Evolutionary conservation across 2,329 filamentous ascomycete species (phyloP), one percentile per base, ranked within the genome.

Genomic region (Colletotrichum scovillei): DNA sequence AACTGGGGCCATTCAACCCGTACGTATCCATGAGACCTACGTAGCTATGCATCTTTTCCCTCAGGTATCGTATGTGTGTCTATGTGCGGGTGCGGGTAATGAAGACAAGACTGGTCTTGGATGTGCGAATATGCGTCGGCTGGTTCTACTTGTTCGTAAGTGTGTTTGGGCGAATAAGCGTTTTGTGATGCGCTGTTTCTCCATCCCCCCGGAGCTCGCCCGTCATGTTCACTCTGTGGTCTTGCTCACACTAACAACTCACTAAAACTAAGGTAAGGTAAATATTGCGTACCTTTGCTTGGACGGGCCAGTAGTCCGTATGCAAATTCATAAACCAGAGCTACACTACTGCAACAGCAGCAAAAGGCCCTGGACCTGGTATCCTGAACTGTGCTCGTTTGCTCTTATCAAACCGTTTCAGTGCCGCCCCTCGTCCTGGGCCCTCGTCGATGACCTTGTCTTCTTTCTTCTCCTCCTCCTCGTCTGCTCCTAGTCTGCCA

Each of bases 371-470:
- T 65, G 65, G 53, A 69, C 65, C 69, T 58, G 52, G 69, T 58
- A 63, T 69, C 46, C 60, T 65, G 22, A 62, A 42, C 35, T 72
- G 28, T 67, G 38, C 69, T 72, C 53, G 68, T 72, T 68, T 73
- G 63, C 60, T 69, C 70, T 74, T 73, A 74, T 74, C 70, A 73
- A 73, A 55, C 70, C 35, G 70, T 73, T 74, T 70, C 70, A 74
- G 69, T 69, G 53, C 68, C 55, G 59, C 53, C 58, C 70, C 56
- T 64, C 64, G 69, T 72, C 63, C 68, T 72, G 30, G 63, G 55
- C 42, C 38, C 42, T 49, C 42, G 42, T 69, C 59, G 46, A 65
- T 60, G 46, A 65, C 69, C 6, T 63, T 74, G 62, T 62, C 67
- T 32, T 32, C 8, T 32, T 32, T 32, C 30, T 74, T 63, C 67